Base-by-base conservation (phyloP, 2,329 filamentous ascomycete genomes). In the Teratosphaeria epicoccoides region DNA sequence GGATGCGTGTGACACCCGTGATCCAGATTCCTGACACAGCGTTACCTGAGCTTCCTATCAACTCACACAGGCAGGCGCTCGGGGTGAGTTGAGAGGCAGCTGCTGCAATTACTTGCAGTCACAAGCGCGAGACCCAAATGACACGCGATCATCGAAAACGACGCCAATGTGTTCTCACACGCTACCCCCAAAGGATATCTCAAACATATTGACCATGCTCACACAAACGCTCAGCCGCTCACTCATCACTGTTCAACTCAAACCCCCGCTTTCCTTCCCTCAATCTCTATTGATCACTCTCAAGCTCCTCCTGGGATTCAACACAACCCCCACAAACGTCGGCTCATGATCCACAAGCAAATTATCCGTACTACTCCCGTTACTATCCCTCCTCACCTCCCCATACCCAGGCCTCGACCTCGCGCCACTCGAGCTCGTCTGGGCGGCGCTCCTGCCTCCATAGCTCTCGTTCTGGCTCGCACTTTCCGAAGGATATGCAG, bases 231-330 rank as follows among this genome's bases (percentile, higher is more conserved):
- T 46, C 43, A 24, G 23, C 22, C 24, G 20, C 24, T 6, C 43
- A 47, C 11, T 26, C 46, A 22, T 26, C 46, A n/a, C 46, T 20
- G 10, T 9, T 22, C 10, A 22, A n/a, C n/a, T n/a, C n/a, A n/a
- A n/a, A n/a, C n/a, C n/a, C n/a, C n/a, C n/a, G n/a, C n/a, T n/a
- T n/a, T 54, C n/a, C 59, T 55, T 40, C 20, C 9, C 33, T 71
- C 62, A 77, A 61, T 76, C 74, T 59, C 72, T 61, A 65, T 87
- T 87, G 22, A 87, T 82, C 29, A 87, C 83, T 61, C 82, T 73
- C 70, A 87, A 69, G 60, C 82, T 86, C 62, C 84, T 72, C 61
- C 83, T 73, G 22, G 84, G 84, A 55, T 83, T 83, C 67, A 87
- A 67, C 61, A 87, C 66, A n/a, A 68, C 64, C 1, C 73, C 84